Evolutionary conservation across 495 filamentous ascomycete genomes (phyloP), one percentile per base, ranked within the genome.

Genomic region (Trichocladium uniseriatum): DNA sequence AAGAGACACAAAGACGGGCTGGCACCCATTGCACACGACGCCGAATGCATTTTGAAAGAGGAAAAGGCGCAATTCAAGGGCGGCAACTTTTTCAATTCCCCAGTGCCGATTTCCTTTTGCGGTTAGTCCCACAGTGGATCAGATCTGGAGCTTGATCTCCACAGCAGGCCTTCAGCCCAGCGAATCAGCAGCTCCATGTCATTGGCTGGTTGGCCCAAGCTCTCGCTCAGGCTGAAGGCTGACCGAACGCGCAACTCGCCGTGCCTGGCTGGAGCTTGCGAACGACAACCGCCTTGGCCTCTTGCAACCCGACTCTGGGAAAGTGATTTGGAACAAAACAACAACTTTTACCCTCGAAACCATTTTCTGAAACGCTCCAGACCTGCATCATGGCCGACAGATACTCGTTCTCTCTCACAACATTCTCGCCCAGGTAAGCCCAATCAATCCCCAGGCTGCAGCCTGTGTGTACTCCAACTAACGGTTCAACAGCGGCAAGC

Each of bases 371-470:
- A n/a, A 20, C 32, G 37, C 35, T 15, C 16, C 37, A 52, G 10
- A 45, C 19, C 28, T 35, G 16, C 56, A 72, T 54, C 63, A 99
- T 99, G 92, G 89, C 92, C 56, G 94, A 99, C 72, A 79, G 94
- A 75, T 99, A 99, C 69, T 96, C 92, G 39, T 99, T 97, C 83
- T 97, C 94, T 34, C 78, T 99, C 61, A 99, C 92, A 42, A 99
- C 92, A 50, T 99, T 99, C 83, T 97, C 92, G 57, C 92, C 92
- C 60, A 98, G 91, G 92, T 95, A 89, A 74, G 78, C 59, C 41
- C 24, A 36, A 48, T 11, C 39, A n/a, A n/a, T n/a, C 51, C 2
- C 37, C 22, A 44, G 41, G 34, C 35, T 49, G 29, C 49, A 43
- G 44, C 32, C 47, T 51, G n/a, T 28, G 36, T n/a, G 19, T 35